A percentile compares a stretch with the other conserved stretches of the same genome.
These are phyloP conservation scores for Cladosporium velox DNA, from an alignment of 2,329 filamentous ascomycete genomes.

Conservation along the genomic window DNA sequence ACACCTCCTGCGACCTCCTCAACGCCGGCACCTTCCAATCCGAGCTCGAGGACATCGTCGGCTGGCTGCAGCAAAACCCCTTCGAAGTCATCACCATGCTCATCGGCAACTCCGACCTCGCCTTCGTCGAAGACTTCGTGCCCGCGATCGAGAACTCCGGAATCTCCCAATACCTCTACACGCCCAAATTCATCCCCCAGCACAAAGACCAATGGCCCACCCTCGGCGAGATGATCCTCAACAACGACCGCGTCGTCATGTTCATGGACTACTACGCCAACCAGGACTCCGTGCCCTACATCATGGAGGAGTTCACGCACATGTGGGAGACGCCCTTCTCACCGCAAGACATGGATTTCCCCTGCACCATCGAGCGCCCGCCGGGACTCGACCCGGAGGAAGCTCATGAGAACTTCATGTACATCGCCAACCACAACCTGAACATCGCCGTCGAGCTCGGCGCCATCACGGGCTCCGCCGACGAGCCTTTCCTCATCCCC, in stretches of 20 bases:
- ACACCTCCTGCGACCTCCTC: conserved; percentile 78
- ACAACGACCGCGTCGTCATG: conserved; percentile 67
- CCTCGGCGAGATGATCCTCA: conserved; percentile 71
- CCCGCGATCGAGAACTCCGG: conserved; percentile 71
- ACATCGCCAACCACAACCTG: conserved; percentile 88
- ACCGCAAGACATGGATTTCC: conserved; percentile 67
- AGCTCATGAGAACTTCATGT: conserved; percentile 61
- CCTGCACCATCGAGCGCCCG: conserved; percentile 76
- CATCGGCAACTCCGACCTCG: conserved; percentile 79
- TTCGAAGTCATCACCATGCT: conserved; percentile 88
- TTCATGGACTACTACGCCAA: conserved; percentile 86
- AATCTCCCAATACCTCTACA: conserved; percentile 71
- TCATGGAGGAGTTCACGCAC: conserved; percentile 83
- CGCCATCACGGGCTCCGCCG: conserved; percentile 39
- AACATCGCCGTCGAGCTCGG: conserved; percentile 71
- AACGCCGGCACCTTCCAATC: conserved; percentile 75
- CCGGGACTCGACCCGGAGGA: conserved; percentile 62
- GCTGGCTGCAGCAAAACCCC: conserved; percentile 75
- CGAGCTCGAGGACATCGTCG: conserved; percentile 68
- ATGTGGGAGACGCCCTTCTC: conserved; percentile 92
- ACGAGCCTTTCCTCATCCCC: conserved; percentile 65
- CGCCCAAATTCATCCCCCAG: conserved; percentile 71
- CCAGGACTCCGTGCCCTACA: conserved; percentile 75
- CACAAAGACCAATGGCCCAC: conserved; percentile 78
- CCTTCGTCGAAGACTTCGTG: conserved; percentile 64